Conservation (phyloP, 176 grass and related monocot genomes). For the Alloteropsis semialata region DNA sequence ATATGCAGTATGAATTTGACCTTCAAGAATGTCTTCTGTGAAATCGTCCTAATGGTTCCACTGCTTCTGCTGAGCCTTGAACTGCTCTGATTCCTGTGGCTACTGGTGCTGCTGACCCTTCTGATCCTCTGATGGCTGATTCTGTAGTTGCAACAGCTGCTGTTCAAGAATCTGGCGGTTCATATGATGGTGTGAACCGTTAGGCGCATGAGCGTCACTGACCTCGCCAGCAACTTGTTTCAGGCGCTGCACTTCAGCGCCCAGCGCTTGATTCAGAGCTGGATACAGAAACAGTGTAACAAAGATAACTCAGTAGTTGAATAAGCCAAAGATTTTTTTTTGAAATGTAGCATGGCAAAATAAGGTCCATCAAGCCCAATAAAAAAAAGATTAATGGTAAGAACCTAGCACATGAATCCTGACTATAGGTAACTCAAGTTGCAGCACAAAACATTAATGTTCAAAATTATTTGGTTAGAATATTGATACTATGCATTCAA, state of each 20-base stretch:
- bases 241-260: slow-evolving; percentile 49
- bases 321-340: not conserved
- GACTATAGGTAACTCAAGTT: slow-evolving; percentile 1
- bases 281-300: slow-evolving; percentile 23
- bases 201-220: slow-evolving; percentile 30
- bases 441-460: not conserved
- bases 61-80: slow-evolving; percentile 26
- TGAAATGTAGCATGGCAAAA: not conserved
- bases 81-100: slow-evolving; percentile 24
- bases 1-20: not conserved
- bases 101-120: slow-evolving; percentile 25
- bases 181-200: slow-evolving; percentile 41
- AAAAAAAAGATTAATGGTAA: not conserved
- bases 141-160: slow-evolving; percentile 51
- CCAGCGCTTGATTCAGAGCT: slow-evolving; percentile 81
- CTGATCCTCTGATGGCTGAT: slow-evolving; percentile 34
- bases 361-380: not conserved
- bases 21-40: slow-evolving; percentile 3
- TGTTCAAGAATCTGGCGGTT: slow-evolving; percentile 56
- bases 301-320: slow-evolving; percentile 10
- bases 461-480: slow-evolving; percentile 12
- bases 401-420: not conserved
- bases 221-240: slow-evolving; percentile 53
- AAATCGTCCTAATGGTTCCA: slow-evolving; percentile 30
- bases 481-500: not conserved